Evolutionary conservation across 805 yeast genomes (phyloP), one percentile per base, ranked within the genome.

Genomic region (Metschnikowia santaceciliae): DNA sequence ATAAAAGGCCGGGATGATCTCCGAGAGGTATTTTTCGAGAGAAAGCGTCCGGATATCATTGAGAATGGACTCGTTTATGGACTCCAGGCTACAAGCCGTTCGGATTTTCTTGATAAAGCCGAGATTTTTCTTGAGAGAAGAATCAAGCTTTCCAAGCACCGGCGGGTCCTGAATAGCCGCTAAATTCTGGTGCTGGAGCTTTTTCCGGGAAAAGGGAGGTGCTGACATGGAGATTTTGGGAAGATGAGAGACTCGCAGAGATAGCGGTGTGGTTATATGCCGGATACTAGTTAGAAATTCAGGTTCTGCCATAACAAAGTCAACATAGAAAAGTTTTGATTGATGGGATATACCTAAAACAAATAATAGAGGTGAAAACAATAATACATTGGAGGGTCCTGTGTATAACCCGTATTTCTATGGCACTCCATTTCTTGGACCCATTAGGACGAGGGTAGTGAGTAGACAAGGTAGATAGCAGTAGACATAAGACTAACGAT

Each of bases 111-210:
- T 86, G 46, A 90, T 83, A 61, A 88, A 87, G 0, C 90, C 86
- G 3, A 89, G 81, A 62, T 91, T 88, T 64, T 85, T 88, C 72
- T 90, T 90, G 56, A 90, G 71, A 50, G 91, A 85, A 0, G 95
- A 73, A 62, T 90, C 96, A 8, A 83, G 65, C 54, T 78, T 79
- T 13, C 1, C 40, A 14, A 32, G 22, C 22, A 10, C 34, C 17
- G 36, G 45, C 20, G 45, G 36, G 14, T 23, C 36, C 30, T 19
- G 40, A 4, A 17, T 13, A 13, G 40, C 40, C 17, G 47, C 40
- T 6, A 17, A 5, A 14, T 44, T 44, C 10, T 23, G 40, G 13
- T 13, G 17, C 13, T 22, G 40, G 14, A 44, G 47, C 40, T 23
- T 15, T 3, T 35, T 34, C 23, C 47, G 47, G 40, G 47, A 34